Evolutionary conservation across 768 basidiomycete genomes (phyloP).

Genomic region (Agrocybe praecox): DNA sequence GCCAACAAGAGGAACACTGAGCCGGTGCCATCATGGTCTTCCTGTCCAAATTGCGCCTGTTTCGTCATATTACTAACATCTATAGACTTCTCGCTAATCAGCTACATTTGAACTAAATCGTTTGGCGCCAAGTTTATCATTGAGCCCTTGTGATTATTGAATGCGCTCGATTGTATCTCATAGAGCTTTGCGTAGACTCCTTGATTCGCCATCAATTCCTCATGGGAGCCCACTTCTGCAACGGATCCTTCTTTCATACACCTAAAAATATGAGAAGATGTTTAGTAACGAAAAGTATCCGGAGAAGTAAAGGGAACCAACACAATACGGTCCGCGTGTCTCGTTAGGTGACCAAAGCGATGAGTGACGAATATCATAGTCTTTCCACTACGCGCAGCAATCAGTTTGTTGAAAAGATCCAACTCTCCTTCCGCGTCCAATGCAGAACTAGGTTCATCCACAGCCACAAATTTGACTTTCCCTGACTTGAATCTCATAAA

Average conservation of each 20-base stretch:
- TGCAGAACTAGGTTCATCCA: constrained; percentile 62
- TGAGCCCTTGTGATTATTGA: constrained; percentile 1
- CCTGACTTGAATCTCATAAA: constrained; percentile 45
- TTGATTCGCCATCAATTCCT: constrained; percentile 32
- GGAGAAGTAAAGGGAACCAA: constrained; percentile 24
- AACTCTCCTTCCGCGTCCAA: constrained; percentile 59
- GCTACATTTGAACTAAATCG: too few species aligned
- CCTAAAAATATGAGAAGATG: constrained; percentile 19
- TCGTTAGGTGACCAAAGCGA: constrained; percentile 51
- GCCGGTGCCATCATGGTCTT: too few species aligned
- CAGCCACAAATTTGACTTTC: constrained; percentile 48
- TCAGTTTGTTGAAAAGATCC: constrained; percentile 44
- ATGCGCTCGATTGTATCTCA: constrained; percentile 38
- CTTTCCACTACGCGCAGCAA: constrained; percentile 41
- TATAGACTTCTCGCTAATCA: too few species aligned
- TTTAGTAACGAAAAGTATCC: neutral
- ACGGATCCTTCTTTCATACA: constrained; percentile 47
- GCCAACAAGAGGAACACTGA: too few species aligned
- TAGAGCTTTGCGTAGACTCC: constrained; percentile 46
- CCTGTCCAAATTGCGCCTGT: too few species aligned
- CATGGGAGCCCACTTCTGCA: constrained; percentile 45
- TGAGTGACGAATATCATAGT: constrained; percentile 63
- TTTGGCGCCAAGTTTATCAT: too few species aligned
- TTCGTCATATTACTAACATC: too few species aligned
- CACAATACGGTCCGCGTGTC: constrained; percentile 56